phyloP scores from a whole-genome alignment of 306 rosid species.

The Fragaria iinumae region DNA sequence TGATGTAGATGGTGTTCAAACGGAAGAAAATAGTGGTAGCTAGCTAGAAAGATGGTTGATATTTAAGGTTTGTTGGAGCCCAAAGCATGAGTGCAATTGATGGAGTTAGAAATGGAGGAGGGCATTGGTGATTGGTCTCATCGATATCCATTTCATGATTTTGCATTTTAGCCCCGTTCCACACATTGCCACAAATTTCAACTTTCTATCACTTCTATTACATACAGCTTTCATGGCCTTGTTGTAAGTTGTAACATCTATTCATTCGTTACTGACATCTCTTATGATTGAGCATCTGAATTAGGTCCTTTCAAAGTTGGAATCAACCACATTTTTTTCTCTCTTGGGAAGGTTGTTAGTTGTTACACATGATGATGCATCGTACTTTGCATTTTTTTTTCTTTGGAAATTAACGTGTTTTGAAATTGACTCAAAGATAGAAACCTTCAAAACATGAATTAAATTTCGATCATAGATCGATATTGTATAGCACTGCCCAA shows the following conservation, averaged over 20 bases:
- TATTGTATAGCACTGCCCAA: not conserved
- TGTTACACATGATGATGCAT: not conserved
- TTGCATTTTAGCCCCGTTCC: not conserved
- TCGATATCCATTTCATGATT: not conserved
- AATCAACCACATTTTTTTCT: not conserved
- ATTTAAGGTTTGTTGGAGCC: not conserved
- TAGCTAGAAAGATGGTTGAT: not conserved
- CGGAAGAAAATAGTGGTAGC: not conserved
- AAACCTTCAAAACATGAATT: not conserved
- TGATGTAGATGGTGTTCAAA: too few species aligned
- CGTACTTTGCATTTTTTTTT: not conserved
- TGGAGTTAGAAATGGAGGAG: constrained; percentile 8
- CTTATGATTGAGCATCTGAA: not conserved
- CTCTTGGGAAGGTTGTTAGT: not conserved
- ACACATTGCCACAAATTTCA: not conserved
- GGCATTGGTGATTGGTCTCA: constrained; percentile 13
- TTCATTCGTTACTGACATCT: not conserved
- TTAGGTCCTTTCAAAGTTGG: not conserved
- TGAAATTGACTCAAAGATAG: not conserved
- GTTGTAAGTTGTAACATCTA: not conserved
- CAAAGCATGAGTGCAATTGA: not conserved
- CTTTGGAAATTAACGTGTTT: not conserved
- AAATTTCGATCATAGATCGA: not conserved
- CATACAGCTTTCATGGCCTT: not conserved
- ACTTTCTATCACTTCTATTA: not conserved